phyloP scores from a whole-genome alignment of 2,329 filamentous ascomycete species.

The Microdochium nivale region DNA sequence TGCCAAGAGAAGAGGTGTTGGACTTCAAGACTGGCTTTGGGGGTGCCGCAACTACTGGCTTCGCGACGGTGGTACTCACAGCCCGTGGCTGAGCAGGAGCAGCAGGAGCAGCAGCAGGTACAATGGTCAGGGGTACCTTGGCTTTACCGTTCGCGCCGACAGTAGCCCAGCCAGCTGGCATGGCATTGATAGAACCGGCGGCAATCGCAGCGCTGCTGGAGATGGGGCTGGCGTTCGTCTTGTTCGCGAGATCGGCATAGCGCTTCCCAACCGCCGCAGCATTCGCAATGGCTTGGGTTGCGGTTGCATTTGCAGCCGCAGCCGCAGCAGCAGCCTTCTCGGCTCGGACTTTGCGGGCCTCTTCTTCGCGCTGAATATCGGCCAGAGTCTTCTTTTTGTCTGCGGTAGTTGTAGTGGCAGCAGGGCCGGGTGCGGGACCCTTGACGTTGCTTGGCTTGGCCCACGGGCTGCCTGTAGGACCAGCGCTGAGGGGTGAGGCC shows the following conservation, averaged over 20 bases:
- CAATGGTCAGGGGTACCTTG: too few species aligned
- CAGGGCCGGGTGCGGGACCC: constrained; percentile 18
- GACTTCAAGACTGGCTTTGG: constrained; percentile 44
- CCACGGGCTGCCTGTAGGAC: constrained; percentile 50
- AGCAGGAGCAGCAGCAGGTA: constrained; percentile 53
- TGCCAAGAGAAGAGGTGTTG: constrained; percentile 35
- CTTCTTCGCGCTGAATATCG: constrained; percentile 95
- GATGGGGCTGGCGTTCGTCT: constrained; percentile 33
- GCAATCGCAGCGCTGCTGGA: constrained; percentile 30
- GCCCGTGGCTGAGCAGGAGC: constrained; percentile 41
- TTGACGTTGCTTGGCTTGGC: constrained; percentile 50
- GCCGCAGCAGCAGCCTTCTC: constrained; percentile 50
- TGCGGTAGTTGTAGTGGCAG: constrained; percentile 22
- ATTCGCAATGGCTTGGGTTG: constrained; percentile 34
- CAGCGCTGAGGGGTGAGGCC: constrained; percentile 59
- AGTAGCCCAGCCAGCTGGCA: constrained; percentile 73
- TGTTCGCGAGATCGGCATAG: constrained; percentile 89
- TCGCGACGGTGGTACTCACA: constrained; percentile 31
- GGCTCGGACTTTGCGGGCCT: constrained; percentile 61
- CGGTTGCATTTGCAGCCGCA: too few species aligned
- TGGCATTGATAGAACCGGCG: constrained; percentile 27
- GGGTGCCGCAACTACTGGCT: constrained; percentile 29
- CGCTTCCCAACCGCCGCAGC: constrained; percentile 61
- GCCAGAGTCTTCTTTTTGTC: constrained; percentile 78
- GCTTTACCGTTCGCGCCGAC: constrained; percentile 90